phyloP scores from a whole-genome alignment of 108 stramenopile species.

The Nitzschia palea region DNA sequence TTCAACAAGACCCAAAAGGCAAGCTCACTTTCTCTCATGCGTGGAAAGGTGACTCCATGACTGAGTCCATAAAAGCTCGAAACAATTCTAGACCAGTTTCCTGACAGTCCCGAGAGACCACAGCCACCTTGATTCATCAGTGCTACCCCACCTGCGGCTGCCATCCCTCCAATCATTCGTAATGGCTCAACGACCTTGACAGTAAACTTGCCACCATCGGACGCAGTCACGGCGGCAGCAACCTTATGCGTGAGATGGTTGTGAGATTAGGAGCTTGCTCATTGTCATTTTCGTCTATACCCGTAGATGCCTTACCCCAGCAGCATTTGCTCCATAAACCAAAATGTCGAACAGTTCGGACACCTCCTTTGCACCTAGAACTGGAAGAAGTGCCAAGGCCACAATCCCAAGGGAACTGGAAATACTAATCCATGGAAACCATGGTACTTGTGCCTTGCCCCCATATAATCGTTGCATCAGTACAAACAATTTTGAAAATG shows the following conservation, averaged over 20 bases:
- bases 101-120: neutral
- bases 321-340: constrained; percentile 4
- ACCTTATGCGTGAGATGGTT: too few species aligned
- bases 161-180: constrained; percentile 10
- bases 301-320: constrained; percentile 4
- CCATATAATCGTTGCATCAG: too few species aligned
- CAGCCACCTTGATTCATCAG: constrained; percentile 13
- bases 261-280: neutral
- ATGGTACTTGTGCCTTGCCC: too few species aligned
- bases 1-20: constrained; percentile 8
- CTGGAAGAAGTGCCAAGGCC: too few species aligned
- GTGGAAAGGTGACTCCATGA: neutral
- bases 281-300: neutral
- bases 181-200: constrained; percentile 15
- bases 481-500: too few species aligned
- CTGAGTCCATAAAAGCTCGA: neutral
- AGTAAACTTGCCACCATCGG: neutral
- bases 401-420: too few species aligned
- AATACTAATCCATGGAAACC: too few species aligned
- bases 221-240: constrained; percentile 13
- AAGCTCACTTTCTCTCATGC: constrained; percentile 6
- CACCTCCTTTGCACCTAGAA: too few species aligned
- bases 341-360: neutral
- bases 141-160: constrained; percentile 5
- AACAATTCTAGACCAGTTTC: neutral